Conservation (phyloP, 2,329 filamentous ascomycete species). For the Tolypocladium nubicola region DNA sequence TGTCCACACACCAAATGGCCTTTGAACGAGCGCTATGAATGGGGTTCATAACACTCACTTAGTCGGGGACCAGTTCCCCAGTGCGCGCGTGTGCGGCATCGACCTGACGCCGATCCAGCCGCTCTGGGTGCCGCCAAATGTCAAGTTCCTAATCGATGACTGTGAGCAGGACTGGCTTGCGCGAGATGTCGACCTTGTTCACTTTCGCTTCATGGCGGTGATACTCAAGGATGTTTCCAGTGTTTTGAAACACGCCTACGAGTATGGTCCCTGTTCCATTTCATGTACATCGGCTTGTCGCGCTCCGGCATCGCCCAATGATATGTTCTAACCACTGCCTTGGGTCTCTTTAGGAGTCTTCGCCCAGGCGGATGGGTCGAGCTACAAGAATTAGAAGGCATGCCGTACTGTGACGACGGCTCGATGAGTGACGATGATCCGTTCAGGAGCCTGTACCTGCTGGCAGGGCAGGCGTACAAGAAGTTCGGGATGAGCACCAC, state of each 20-base stretch:
- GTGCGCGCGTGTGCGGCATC: conserved; percentile 24
- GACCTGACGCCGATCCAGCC: conserved; percentile 29
- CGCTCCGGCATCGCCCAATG: no score
- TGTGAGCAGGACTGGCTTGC: conserved; percentile 20
- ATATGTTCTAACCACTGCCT: background rate
- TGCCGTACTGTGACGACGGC: conserved; percentile 23
- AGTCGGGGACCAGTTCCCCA: conserved; percentile 17
- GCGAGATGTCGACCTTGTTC: conserved; percentile 16
- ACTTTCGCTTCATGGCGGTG: conserved; percentile 14
- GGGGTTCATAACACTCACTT: no score
- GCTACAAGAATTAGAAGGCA: conserved; percentile 25
- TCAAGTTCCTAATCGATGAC: conserved; percentile 26
- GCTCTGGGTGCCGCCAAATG: conserved; percentile 27
- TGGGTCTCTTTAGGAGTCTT: conserved; percentile 8
- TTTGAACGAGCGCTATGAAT: background rate
- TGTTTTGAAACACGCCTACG: conserved; percentile 8
- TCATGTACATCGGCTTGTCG: no score
- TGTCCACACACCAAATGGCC: background rate
- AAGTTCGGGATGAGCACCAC: conserved; percentile 9
- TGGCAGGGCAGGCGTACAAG: conserved; percentile 5
- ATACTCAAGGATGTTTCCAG: conserved; percentile 8
- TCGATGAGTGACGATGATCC: conserved; percentile 12
- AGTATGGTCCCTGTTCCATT: conserved; percentile 4
- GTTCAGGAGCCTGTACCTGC: conserved; percentile 4
- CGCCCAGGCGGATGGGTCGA: conserved; percentile 34